Conservation (phyloP, 148 eudicot species). For the Polygonum maritimum region DNA sequence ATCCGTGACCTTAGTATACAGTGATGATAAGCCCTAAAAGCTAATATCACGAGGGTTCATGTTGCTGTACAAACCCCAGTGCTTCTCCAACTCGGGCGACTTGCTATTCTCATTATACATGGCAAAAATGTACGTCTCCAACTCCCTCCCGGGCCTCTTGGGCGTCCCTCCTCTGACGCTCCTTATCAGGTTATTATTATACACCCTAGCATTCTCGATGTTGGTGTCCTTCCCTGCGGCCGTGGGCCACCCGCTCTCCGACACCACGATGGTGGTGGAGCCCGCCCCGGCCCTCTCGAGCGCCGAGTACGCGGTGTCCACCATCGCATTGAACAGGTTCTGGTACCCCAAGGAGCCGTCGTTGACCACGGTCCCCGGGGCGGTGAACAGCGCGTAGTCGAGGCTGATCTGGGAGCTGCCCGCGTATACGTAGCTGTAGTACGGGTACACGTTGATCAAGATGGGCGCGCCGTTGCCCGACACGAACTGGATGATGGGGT, state of each 20-base stretch:
- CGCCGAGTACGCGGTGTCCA: constrained; percentile 36
- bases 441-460: constrained; percentile 45
- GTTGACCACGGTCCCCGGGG: constrained; percentile 8
- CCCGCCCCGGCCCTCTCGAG: constrained; percentile 28
- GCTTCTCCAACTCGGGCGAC: constrained; percentile 37
- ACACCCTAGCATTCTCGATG: constrained; percentile 29
- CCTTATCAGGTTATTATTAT: constrained; percentile 32
- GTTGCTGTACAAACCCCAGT: constrained; percentile 46
- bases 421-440: constrained; percentile 21
- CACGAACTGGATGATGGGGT: constrained; percentile 33
- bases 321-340: constrained; percentile 30
- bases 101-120: constrained; percentile 51
- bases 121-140: constrained; percentile 35
- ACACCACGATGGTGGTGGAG: constrained; percentile 31
- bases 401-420: not conserved
- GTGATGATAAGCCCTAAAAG: constrained; percentile 17
- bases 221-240: constrained; percentile 27
- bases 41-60: constrained; percentile 22
- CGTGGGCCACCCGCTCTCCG: constrained; percentile 68
- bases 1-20: too few relatives aligned
- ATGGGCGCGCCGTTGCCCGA: constrained; percentile 23
- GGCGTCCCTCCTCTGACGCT: constrained; percentile 43
- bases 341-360: constrained; percentile 17
- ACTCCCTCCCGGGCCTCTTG: constrained; percentile 28
- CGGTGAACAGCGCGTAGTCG: constrained; percentile 24